These are phyloP conservation scores for Botrytis paeoniae DNA, from an alignment of 2,329 filamentous ascomycete genomes.

Conservation along the genomic window DNA sequence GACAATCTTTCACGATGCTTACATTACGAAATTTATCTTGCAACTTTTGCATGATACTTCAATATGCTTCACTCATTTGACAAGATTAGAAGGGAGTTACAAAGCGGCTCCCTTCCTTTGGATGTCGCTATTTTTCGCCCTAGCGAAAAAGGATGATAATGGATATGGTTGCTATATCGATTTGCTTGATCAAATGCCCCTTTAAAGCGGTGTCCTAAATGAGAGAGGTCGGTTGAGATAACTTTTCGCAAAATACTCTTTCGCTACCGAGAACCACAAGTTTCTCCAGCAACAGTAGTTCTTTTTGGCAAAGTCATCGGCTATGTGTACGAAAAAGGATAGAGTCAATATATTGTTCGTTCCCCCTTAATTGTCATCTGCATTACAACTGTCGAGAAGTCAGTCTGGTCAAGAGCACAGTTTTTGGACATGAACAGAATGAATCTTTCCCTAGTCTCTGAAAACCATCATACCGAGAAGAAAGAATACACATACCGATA, in stretches of 20 bases:
- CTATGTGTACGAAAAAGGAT: background rate
- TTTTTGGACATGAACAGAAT: background rate
- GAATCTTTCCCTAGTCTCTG: background rate
- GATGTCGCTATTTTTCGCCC: background rate
- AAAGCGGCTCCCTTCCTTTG: background rate
- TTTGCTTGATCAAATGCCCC: background rate
- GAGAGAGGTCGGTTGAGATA: background rate
- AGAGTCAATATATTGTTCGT: background rate
- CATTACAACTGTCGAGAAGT: background rate
- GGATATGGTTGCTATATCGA: background rate
- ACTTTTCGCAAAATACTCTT: background rate
- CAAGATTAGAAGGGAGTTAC: background rate
- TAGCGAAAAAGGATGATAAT: background rate
- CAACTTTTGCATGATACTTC: background rate
- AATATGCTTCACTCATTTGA: background rate
- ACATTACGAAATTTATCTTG: background rate
- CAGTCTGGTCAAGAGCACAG: background rate
- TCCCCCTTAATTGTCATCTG: background rate
- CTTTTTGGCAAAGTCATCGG: background rate
- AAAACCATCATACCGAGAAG: background rate
- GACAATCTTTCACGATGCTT: background rate
- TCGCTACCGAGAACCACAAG: background rate
- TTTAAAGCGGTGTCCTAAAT: constrained; percentile 3
- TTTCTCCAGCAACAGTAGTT: background rate
- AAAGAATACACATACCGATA: background rate